Percentiles rank a stretch among this genome's conserved stretches.
phyloP scores from a whole-genome alignment of 495 filamentous ascomycete species.

The Pyrenopolyporus hunteri region DNA sequence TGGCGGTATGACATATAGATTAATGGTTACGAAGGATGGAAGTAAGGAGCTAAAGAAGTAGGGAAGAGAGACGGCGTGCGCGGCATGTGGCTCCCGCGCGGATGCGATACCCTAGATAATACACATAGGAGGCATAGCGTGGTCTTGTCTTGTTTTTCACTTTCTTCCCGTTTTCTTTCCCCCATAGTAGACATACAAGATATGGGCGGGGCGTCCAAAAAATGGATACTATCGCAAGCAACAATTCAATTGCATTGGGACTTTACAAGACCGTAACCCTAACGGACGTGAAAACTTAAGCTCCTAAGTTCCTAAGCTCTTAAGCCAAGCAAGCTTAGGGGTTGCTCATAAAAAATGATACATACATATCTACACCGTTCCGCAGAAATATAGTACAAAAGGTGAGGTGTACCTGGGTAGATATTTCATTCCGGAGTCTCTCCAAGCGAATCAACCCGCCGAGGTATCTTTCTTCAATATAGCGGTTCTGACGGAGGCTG shows the following conservation, averaged over 20 bases:
- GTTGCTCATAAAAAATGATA: neutral
- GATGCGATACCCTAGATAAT: slow-evolving; percentile 19
- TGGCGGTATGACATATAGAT: neutral
- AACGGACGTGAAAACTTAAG: slow-evolving; percentile 17
- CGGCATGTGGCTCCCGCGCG: neutral
- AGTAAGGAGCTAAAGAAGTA: no score
- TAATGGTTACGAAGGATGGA: no score
- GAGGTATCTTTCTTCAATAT: slow-evolving; percentile 26
- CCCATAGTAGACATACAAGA: neutral
- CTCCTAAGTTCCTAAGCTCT: neutral
- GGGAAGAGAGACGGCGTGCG: neutral
- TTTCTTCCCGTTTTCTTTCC: neutral
- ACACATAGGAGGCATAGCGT: slow-evolving; percentile 6
- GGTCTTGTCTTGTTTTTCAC: neutral
- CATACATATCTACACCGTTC: slow-evolving; percentile 20
- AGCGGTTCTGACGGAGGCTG: neutral
- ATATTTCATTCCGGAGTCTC: neutral
- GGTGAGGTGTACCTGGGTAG: neutral
- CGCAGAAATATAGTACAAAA: slow-evolving; percentile 23
- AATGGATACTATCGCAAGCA: no score
- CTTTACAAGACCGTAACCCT: neutral
- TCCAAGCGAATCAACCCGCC: slow-evolving; percentile 29
- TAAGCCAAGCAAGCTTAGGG: neutral
- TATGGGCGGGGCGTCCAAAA: slow-evolving; percentile 22
- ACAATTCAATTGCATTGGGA: slow-evolving; percentile 4